Base-by-base conservation (phyloP, 768 basidiomycete genomes). In the Suillus luteus region DNA sequence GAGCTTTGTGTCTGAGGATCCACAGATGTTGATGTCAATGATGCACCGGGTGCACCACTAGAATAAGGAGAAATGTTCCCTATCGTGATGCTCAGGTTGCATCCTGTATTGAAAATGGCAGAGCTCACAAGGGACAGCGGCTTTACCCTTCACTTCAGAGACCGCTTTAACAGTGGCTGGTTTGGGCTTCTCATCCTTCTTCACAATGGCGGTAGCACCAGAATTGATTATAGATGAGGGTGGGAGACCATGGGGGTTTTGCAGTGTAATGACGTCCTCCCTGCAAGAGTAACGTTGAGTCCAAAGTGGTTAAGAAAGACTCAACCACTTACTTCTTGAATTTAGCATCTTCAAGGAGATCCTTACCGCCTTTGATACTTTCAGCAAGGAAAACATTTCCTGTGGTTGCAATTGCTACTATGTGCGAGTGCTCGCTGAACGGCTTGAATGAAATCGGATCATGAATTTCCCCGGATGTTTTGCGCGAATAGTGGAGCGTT, bases 391-490 rank as follows among this genome's bases (percentile, higher is more conserved):
- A 99, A 15, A 99, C 95, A 72, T 97, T 97, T 17, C 95, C 95
- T 0, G 94, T 95, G 0, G 87, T 90, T 7, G 89, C 88, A 68
- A 97, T 88, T 48, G 93, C 92, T 43, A 95, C 92, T 62, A 99
- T 92, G 72, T 98, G 92, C 1, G 96, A 96, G 74, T 99, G 96
- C 66, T 96, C 91, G 72, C 85, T 95, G 83, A 99, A 97, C 2
- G 93, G 91, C 75, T 98, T 99, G 85, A 96, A 99, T 3, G 95
- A 94, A 51, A 99, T 95, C 0, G 97, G 97, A 74, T 99, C 97
- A 73, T 97, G 90, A 14, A 93, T 86, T 75, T 95, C 91, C 44
- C 91, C 91, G 31, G 93, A 87, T 3, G 91, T 80, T 75, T 96
- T 96, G 65, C 93, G 83, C 1, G 89, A 86, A 71, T 94, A 95